Evolutionary conservation across 2,329 filamentous ascomycete genomes (phyloP).

Genomic region (Ceratocystis eucalypticola): DNA sequence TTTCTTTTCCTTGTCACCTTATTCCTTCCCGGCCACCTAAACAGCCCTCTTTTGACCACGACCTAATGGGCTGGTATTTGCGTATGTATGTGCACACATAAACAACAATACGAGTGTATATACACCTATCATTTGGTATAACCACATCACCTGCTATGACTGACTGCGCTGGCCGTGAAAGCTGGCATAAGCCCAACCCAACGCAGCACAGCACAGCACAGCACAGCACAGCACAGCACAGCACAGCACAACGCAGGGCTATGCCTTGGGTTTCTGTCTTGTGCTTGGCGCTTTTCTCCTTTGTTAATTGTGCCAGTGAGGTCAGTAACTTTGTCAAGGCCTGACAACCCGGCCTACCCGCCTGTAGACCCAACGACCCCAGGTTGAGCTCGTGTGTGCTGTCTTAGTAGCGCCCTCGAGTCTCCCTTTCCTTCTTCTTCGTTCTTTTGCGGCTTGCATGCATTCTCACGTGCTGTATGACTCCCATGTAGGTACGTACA

Average conservation of each 20-base stretch:
- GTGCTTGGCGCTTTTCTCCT: neutral
- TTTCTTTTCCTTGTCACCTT: neutral
- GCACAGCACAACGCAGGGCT: neutral
- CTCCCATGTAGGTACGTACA: slow-evolving; percentile 6
- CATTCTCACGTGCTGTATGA: neutral
- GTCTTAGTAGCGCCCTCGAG: neutral
- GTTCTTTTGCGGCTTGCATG: slow-evolving; percentile 2
- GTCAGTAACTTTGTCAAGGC: neutral
- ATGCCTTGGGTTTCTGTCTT: neutral
- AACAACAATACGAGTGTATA: neutral
- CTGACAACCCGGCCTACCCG: neutral
- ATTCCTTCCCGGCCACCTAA: slow-evolving; percentile 3
- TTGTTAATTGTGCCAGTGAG: neutral
- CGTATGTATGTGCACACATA: neutral
- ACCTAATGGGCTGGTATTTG: neutral
- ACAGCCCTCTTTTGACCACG: neutral
- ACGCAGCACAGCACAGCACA: neutral
- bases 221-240: too few species aligned
- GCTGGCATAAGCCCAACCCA: slow-evolving; percentile 1
- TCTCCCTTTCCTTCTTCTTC: neutral
- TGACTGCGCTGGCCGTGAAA: neutral
- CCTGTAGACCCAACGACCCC: neutral
- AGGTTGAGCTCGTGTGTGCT: neutral
- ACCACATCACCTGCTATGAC: neutral
- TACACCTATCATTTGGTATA: neutral